Base-by-base conservation (phyloP, 2,329 filamentous ascomycete genomes). In the Chrysoporthe puriensis region DNA sequence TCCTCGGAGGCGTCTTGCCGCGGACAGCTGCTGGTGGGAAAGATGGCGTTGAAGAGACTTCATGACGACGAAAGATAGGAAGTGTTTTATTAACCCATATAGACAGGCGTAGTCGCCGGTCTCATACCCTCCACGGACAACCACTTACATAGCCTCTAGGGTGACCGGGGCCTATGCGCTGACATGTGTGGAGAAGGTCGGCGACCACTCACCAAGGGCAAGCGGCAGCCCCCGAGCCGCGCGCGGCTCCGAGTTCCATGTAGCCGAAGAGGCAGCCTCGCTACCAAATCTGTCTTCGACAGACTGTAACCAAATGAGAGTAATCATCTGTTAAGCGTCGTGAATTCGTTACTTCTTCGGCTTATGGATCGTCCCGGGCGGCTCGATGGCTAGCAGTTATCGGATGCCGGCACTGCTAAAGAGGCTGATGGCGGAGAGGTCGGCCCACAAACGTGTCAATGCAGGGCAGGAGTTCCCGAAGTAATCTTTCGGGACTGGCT, bases 1-100 rank as follows among this genome's bases (percentile, higher is more conserved):
- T 54, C 8, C n/a, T 54, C 50, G n/a, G 32, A 54, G 50, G 50
- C 50, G 50, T 54, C n/a, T 54, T 18, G 50, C n/a, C 50, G 50
- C 50, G 16, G 50, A 54, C 50, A 9, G 50, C n/a, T 54, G 50
- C 50, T 54, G 50, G 50, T 21, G n/a, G 16, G 8, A 54, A 54
- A 54, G 50, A 54, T 54, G 50, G 50, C 32, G 32, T 32, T 54
- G 50, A 21, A 54, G 8, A 8, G 32, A 32, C 50, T 54, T 54
- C 50, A 54, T 54, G 16, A 54, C 50, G 16, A 54, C n/a, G 16
- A 54, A 21, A 54, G 32, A 54, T 21, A 18, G 50, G 16, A 43
- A 43, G 50, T 54, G 16, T 54, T 54, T 54, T 16, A 16, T 5
- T 54, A 54, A 32, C 26, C 26, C 26, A 26, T 26, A 21, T 16